Percentiles rank a stretch among this genome's conserved stretches.
Conservation (phyloP, 148 eudicot genomes). For the Silene latifolia region DNA sequence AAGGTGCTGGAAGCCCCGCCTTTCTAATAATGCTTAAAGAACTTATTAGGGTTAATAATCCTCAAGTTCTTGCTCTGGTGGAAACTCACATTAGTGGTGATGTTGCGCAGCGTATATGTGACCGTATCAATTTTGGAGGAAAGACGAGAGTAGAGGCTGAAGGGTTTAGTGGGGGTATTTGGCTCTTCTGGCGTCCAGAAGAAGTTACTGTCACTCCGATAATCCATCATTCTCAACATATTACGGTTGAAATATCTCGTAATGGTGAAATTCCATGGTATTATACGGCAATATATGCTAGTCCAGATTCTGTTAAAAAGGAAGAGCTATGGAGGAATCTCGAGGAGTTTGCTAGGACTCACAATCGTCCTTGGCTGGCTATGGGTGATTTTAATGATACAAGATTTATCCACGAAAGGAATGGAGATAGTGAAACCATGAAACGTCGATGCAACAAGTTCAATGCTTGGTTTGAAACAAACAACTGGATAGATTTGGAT, state of each 20-base stretch:
- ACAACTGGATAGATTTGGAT: background rate
- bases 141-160: background rate
- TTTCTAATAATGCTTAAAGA: background rate
- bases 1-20: no score
- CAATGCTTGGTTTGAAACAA: background rate
- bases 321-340: background rate
- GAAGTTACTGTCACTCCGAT: background rate
- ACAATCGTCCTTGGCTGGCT: background rate
- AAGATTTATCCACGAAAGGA: background rate
- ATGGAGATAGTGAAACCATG: background rate
- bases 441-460: background rate
- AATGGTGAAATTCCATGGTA: background rate
- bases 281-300: background rate
- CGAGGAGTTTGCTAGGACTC: background rate
- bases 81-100: no score
- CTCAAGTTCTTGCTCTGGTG: no score
- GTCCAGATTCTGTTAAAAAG: background rate
- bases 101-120: background rate
- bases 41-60: background rate
- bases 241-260: background rate
- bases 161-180: background rate
- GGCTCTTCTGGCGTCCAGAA: background rate
- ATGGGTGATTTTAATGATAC: constrained; percentile 4
- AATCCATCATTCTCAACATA: background rate
- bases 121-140: background rate